Percentiles rank a stretch among this genome's conserved stretches.
Evolutionary conservation across 768 basidiomycete species (phyloP).

Genomic region (Lentinula lateritia): DNA sequence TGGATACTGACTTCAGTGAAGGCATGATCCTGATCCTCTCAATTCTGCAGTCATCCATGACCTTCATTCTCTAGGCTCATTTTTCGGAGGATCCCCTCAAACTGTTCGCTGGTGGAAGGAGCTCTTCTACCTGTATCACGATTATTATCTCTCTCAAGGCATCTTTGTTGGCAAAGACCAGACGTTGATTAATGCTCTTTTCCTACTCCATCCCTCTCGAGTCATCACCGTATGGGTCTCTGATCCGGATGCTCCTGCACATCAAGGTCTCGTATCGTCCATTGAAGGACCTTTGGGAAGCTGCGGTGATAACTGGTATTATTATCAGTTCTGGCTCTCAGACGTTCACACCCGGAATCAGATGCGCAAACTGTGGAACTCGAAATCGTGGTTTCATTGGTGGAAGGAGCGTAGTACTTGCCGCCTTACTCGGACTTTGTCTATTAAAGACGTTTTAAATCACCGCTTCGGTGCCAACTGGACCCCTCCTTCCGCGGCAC

Average conservation of each 20-base stretch:
- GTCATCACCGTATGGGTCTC: constrained; percentile 38
- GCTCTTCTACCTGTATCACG: constrained; percentile 45
- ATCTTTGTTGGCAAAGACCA: constrained; percentile 56
- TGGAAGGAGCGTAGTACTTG: constrained; percentile 23
- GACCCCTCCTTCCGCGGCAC: constrained; percentile 8
- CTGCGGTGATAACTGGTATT: constrained; percentile 40
- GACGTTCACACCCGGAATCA: constrained; percentile 12
- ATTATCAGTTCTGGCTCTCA: constrained; percentile 48
- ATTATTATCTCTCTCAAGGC: constrained; percentile 40
- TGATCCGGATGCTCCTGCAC: constrained; percentile 19
- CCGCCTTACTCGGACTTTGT: constrained; percentile 18
- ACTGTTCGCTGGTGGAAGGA: constrained; percentile 40
- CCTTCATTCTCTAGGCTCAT: constrained; percentile 35
- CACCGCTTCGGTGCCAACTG: constrained; percentile 18
- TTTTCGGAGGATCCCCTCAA: constrained; percentile 46
- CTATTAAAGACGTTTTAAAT: constrained; percentile 18
- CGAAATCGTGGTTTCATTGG: constrained; percentile 20
- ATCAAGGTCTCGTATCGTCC: constrained; percentile 12
- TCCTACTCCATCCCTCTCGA: constrained; percentile 39
- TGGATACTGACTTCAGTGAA: constrained; percentile 47
- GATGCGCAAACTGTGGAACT: constrained; percentile 16
- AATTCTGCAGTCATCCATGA: not conserved
- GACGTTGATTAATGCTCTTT: constrained; percentile 42
- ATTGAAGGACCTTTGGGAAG: constrained; percentile 25
- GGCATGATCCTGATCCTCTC: constrained; percentile 24